These are phyloP conservation scores for Talaromyces proteolyticus DNA, from an alignment of 495 filamentous ascomycete species.

Conservation along the genomic window DNA sequence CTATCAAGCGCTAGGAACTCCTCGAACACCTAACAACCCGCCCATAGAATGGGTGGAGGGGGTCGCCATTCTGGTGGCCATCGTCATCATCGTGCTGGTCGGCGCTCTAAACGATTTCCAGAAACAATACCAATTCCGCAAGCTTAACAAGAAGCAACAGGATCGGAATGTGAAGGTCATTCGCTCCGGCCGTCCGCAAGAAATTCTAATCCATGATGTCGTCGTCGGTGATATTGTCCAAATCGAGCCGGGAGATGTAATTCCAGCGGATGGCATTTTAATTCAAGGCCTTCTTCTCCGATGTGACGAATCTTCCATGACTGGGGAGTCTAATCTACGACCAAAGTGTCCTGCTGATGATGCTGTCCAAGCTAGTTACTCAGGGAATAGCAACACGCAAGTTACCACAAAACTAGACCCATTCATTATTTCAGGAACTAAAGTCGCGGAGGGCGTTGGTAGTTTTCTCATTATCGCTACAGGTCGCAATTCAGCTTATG, in stretches of 20 bases:
- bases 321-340: constrained; percentile 78
- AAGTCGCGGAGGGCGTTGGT: constrained; percentile 87
- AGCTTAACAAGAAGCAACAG: constrained; percentile 67
- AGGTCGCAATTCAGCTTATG: constrained; percentile 79
- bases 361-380: constrained; percentile 68
- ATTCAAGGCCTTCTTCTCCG: constrained; percentile 70
- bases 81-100: constrained; percentile 61
- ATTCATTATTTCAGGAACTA: constrained; percentile 88
- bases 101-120: constrained; percentile 67
- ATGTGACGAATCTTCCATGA: constrained; percentile 79
- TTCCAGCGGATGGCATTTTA: constrained; percentile 74
- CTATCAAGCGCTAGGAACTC: constrained; percentile 52
- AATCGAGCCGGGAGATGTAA: constrained; percentile 79
- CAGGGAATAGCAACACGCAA: constrained; percentile 73
- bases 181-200: constrained; percentile 66
- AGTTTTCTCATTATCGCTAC: constrained; percentile 85
- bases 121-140: constrained; percentile 66
- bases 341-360: constrained; percentile 68
- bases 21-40: constrained; percentile 43
- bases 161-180: constrained; percentile 67
- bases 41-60: constrained; percentile 75
- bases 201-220: constrained; percentile 76
- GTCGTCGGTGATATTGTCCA: constrained; percentile 83
- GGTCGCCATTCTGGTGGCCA: constrained; percentile 66
- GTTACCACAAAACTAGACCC: constrained; percentile 78